Evolutionary conservation across 2,329 filamentous ascomycete species (phyloP).

Genomic region (Sarocladiaceae sp.): DNA sequence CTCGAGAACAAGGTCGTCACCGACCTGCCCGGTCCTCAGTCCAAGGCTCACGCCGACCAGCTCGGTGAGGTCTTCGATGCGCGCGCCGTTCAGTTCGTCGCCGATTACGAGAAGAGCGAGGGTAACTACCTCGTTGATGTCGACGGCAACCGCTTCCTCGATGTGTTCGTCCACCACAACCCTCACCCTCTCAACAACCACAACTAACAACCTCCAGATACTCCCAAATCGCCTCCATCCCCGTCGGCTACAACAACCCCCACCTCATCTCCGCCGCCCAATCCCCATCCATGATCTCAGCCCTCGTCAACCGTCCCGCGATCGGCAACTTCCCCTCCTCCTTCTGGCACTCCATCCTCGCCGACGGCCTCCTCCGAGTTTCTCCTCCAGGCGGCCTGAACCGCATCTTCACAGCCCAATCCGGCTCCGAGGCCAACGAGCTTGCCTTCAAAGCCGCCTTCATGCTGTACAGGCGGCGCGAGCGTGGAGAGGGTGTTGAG

Average conservation of each 20-base stretch:
- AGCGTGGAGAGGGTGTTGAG: slow-evolving; percentile 65
- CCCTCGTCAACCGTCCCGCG: slow-evolving; percentile 74
- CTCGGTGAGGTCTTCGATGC: slow-evolving; percentile 47
- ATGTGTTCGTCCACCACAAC: slow-evolving; percentile 33
- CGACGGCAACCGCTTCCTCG: slow-evolving; percentile 44
- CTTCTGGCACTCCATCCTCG: slow-evolving; percentile 69
- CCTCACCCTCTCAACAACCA: no score
- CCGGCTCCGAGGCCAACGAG: slow-evolving; percentile 80
- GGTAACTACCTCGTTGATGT: slow-evolving; percentile 50
- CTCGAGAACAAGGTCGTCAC: slow-evolving; percentile 28
- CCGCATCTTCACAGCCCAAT: slow-evolving; percentile 77
- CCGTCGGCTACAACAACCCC: slow-evolving; percentile 78
- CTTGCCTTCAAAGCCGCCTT: slow-evolving; percentile 83
- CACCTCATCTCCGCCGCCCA: slow-evolving; percentile 60
- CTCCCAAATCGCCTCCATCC: slow-evolving; percentile 80
- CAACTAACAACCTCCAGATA: slow-evolving; percentile 51
- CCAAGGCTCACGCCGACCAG: slow-evolving; percentile 33
- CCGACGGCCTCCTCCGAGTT: slow-evolving; percentile 66
- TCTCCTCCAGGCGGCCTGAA: slow-evolving; percentile 66
- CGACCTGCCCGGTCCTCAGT: slow-evolving; percentile 35
- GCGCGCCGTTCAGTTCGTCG: slow-evolving; percentile 47
- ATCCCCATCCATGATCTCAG: slow-evolving; percentile 67
- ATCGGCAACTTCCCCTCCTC: slow-evolving; percentile 76
- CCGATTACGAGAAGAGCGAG: slow-evolving; percentile 46
- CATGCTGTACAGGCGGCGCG: slow-evolving; percentile 71